These are phyloP conservation scores for Sporisorium sorghi DNA, from an alignment of 1,284 basidiomycete species.

Conservation along the genomic window DNA sequence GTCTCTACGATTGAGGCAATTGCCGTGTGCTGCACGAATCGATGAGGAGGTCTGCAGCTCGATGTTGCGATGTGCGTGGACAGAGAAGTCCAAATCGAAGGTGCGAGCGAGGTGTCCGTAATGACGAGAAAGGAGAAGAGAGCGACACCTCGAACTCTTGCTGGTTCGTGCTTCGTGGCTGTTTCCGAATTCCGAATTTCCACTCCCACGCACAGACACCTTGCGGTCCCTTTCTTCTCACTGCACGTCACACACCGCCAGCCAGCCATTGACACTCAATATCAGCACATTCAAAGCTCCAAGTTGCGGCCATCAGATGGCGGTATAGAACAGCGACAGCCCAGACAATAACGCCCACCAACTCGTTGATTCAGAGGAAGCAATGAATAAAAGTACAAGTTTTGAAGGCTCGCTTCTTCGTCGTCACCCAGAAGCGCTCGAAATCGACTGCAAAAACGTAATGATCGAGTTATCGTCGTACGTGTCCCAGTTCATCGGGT, in stretches of 20 bases:
- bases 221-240: background rate
- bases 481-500: slow-evolving; percentile 53
- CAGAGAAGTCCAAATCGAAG: too few species aligned
- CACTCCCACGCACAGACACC: slow-evolving; percentile 7
- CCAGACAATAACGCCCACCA: too few species aligned
- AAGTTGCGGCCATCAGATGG: background rate
- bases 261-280: too few species aligned
- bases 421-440: slow-evolving; percentile 28
- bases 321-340: background rate
- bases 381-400: slow-evolving; percentile 13
- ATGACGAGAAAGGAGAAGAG: background rate
- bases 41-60: background rate
- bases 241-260: too few species aligned
- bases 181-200: slow-evolving; percentile 12
- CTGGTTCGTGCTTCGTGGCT: background rate
- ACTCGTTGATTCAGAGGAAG: too few species aligned
- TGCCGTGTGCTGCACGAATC: too few species aligned
- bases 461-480: slow-evolving; percentile 55
- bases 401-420: background rate
- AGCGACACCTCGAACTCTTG: background rate
- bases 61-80: background rate
- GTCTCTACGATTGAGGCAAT: background rate
- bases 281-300: background rate
- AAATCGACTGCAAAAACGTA: slow-evolving; percentile 48
- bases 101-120: background rate